Percentiles rank a stretch among this genome's conserved stretches.
These are phyloP conservation scores for Fusarium buharicum DNA, from an alignment of 2,329 filamentous ascomycete genomes.

Conservation along the genomic window DNA sequence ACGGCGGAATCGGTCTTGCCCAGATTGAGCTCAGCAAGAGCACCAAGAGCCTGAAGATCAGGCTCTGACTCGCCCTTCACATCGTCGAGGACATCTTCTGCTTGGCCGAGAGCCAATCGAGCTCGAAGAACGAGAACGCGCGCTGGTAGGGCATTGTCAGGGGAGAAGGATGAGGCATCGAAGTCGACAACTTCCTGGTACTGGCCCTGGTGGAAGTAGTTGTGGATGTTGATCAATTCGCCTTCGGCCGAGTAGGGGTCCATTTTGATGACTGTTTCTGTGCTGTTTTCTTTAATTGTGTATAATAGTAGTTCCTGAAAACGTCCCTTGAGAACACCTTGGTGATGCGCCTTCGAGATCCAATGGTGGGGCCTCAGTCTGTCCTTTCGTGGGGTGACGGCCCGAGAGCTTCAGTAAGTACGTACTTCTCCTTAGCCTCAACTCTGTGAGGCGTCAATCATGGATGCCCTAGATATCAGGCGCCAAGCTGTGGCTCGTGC, in stretches of 20 bases:
- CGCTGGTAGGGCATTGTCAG: conserved; percentile 80
- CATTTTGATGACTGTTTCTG: conserved; percentile 58
- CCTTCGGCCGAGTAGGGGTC: conserved; percentile 77
- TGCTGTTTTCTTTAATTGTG: conserved; percentile 18
- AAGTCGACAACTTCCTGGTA: conserved; percentile 88
- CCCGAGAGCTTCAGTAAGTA: conserved; percentile 31
- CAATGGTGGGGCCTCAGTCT: conserved; percentile 46
- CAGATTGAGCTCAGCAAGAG: conserved; percentile 74
- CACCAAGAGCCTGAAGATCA: conserved; percentile 79
- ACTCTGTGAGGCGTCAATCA: conserved; percentile 35
- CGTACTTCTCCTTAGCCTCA: conserved; percentile 38
- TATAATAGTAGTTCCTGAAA: conserved; percentile 32
- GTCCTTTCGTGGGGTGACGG: conserved; percentile 43
- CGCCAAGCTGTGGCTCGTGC: conserved; percentile 40
- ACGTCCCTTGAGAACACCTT: conserved; percentile 47
- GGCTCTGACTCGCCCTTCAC: conserved; percentile 73
- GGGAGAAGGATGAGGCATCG: conserved; percentile 80
- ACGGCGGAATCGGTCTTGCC: conserved; percentile 72
- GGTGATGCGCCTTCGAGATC: conserved; percentile 44
- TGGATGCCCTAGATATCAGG: conserved; percentile 43
- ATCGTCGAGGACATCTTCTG: conserved; percentile 76
- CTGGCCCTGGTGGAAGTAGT: conserved; percentile 81
- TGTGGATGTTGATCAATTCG: conserved; percentile 77
- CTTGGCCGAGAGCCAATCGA: conserved; percentile 83
- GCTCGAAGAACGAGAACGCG: conserved; percentile 83